These are phyloP conservation scores for Boletus coccyginus DNA, from an alignment of 768 basidiomycete genomes.

Conservation along the genomic window DNA sequence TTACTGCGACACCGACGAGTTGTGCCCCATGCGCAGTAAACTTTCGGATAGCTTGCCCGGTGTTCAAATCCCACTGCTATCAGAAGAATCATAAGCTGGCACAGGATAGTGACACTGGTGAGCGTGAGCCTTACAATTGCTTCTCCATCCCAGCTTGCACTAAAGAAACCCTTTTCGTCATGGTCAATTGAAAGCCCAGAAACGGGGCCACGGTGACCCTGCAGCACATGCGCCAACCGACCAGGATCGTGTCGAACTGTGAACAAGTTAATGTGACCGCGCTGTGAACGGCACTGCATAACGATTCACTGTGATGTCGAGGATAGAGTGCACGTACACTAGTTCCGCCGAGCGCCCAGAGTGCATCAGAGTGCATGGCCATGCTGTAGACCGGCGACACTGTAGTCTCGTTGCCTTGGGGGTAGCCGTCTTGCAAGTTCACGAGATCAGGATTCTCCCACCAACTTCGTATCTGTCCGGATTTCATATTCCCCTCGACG, in stretches of 20 bases:
- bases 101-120: not conserved
- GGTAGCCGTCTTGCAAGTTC: slow-evolving; percentile 23
- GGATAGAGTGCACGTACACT: slow-evolving; percentile 51
- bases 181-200: slow-evolving; percentile 81
- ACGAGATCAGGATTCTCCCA: slow-evolving; percentile 67
- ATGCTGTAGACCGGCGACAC: slow-evolving; percentile 85
- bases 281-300: slow-evolving; percentile 41
- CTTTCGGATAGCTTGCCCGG: slow-evolving; percentile 70
- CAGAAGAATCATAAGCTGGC: slow-evolving; percentile 4
- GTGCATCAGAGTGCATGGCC: slow-evolving; percentile 86
- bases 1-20: slow-evolving; percentile 74
- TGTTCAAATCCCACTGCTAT: slow-evolving; percentile 98
- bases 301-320: slow-evolving; percentile 16
- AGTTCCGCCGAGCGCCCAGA: slow-evolving; percentile 89
- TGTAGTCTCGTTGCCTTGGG: slow-evolving; percentile 47
- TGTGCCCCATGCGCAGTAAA: slow-evolving; percentile 85
- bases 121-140: slow-evolving; percentile 58
- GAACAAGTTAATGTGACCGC: slow-evolving; percentile 89
- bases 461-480: slow-evolving; percentile 84
- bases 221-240: slow-evolving; percentile 57
- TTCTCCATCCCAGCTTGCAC: slow-evolving; percentile 93
- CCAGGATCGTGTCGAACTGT: slow-evolving; percentile 94
- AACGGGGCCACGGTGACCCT: slow-evolving; percentile 76
- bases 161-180: slow-evolving; percentile 83
- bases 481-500: slow-evolving; percentile 89